Conservation (phyloP, 768 basidiomycete species). For the Terana coerulea region DNA sequence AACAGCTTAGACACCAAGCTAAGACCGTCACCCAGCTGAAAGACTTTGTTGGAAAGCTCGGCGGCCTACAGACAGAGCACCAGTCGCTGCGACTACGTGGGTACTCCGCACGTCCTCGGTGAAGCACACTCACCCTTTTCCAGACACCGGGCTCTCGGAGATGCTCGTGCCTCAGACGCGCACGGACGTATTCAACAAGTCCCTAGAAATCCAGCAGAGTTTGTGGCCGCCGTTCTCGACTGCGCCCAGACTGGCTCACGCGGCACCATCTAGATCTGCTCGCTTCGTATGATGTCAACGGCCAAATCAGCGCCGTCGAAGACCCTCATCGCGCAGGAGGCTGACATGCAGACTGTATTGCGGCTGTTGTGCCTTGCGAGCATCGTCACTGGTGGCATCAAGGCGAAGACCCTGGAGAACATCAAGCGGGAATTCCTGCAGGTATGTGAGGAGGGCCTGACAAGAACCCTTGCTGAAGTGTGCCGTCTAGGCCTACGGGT, state of each 20-base stretch:
- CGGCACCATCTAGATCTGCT: constrained; percentile 86
- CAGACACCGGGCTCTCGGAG: constrained; percentile 95
- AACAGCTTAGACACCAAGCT: constrained; percentile 75
- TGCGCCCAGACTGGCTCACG: constrained; percentile 9
- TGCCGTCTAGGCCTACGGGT: constrained; percentile 64
- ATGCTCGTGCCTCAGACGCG: constrained; percentile 79
- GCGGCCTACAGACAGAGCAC: constrained; percentile 89
- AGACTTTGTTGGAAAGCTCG: constrained; percentile 93
- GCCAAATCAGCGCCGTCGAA: constrained; percentile 84
- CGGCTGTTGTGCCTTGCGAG: constrained; percentile 85
- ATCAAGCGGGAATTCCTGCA: constrained; percentile 92
- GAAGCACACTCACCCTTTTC: constrained; percentile 2
- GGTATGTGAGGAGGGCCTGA: constrained; percentile 30
- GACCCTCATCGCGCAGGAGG: constrained; percentile 86
- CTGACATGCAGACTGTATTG: constrained; percentile 73
- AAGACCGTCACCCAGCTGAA: constrained; percentile 89
- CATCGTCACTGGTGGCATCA: constrained; percentile 82
- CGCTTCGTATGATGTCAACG: constrained; percentile 80
- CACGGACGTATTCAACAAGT: constrained; percentile 86
- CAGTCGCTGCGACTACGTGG: constrained; percentile 84
- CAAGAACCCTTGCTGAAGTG: constrained; percentile 20
- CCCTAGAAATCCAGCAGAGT: constrained; percentile 96
- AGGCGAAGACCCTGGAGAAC: constrained; percentile 79
- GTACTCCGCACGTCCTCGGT: constrained; percentile 27
- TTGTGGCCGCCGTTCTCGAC: constrained; percentile 21